These are phyloP conservation scores for Apiospora rasikravindrae DNA, from an alignment of 2,329 filamentous ascomycete species.

Conservation along the genomic window DNA sequence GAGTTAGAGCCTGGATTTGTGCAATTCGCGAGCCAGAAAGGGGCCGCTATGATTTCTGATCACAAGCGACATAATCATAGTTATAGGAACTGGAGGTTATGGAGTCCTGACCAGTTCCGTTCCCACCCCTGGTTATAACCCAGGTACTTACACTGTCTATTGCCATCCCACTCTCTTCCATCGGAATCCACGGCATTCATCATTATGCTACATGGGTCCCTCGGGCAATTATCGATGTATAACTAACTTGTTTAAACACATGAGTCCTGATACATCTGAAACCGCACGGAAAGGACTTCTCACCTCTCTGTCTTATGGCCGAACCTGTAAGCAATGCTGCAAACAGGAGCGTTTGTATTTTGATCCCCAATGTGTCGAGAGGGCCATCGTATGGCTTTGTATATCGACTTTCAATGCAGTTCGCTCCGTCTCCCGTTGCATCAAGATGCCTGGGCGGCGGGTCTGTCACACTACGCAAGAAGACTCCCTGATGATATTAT, in stretches of 20 bases:
- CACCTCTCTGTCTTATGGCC: neutral
- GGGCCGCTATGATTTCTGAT: neutral
- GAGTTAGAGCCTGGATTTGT: neutral
- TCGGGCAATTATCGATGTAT: no score
- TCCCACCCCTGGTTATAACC: neutral
- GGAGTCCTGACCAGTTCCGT: neutral
- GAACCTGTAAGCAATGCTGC: no score
- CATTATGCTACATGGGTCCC: neutral
- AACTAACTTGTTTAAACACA: no score
- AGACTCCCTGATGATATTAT: no score
- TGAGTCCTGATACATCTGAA: no score
- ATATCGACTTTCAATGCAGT: neutral
- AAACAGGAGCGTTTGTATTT: no score
- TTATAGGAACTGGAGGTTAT: neutral
- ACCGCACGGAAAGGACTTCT: neutral
- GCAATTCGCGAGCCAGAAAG: neutral
- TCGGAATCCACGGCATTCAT: neutral
- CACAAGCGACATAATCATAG: neutral
- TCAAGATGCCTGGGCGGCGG: neutral
- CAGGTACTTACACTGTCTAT: no score
- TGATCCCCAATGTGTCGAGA: neutral
- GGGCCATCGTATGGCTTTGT: neutral
- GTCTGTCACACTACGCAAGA: neutral
- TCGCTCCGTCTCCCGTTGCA: constrained; percentile 1
- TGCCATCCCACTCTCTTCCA: neutral